Percentiles rank a stretch among this genome's conserved stretches.
Conservation (phyloP, 768 basidiomycete genomes). For the Lyophyllum shimeji region DNA sequence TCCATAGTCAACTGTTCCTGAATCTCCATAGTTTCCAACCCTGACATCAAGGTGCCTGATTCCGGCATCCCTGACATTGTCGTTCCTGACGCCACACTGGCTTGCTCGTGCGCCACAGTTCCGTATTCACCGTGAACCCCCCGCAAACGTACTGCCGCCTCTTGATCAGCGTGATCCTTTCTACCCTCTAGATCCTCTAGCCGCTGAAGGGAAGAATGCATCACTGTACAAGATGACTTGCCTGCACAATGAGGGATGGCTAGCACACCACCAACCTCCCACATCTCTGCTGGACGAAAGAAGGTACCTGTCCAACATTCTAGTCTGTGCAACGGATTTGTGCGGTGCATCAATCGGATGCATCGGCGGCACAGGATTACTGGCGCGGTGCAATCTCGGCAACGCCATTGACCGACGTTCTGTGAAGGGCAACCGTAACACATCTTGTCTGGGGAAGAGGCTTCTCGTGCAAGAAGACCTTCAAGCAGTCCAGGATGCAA, state of each 20-base stretch:
- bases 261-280: neutral
- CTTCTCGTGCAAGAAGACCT: neutral
- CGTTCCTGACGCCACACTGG: neutral
- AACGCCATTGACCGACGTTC: neutral
- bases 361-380: neutral
- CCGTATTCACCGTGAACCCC: neutral
- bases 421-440: neutral
- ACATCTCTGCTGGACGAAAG: neutral
- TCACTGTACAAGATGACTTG: neutral
- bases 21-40: too few relatives aligned
- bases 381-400: neutral
- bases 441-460: neutral
- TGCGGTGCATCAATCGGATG: neutral
- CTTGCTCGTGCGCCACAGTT: neutral
- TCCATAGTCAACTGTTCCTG: too few relatives aligned
- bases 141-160: neutral
- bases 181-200: neutral
- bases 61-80: too few relatives aligned
- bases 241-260: neutral
- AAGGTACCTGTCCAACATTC: neutral
- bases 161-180: neutral
- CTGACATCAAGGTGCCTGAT: too few relatives aligned
- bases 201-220: neutral
- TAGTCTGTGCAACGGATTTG: neutral
- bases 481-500: neutral